These are phyloP conservation scores for Xylaria sp. DNA, from an alignment of 2,329 filamentous ascomycete genomes.

Conservation along the genomic window DNA sequence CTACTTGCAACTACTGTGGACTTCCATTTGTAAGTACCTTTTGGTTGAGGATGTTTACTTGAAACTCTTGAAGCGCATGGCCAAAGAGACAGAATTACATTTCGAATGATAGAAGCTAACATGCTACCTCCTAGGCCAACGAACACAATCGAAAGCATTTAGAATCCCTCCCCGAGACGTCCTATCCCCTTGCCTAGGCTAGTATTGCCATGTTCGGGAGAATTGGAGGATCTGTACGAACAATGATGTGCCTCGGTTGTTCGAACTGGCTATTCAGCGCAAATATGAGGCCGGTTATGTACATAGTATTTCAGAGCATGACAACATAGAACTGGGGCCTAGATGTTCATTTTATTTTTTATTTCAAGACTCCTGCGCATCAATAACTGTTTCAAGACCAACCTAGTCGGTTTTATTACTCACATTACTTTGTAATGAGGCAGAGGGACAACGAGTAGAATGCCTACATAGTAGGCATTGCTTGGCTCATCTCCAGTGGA, in stretches of 20 bases:
- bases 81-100: not conserved
- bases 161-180: slow-evolving; percentile 81
- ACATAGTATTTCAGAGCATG: slow-evolving; percentile 44
- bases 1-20: slow-evolving; percentile 91
- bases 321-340: slow-evolving; percentile 39
- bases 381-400: not conserved
- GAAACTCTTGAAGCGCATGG: not conserved
- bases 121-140: slow-evolving; percentile 73
- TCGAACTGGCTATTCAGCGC: slow-evolving; percentile 29
- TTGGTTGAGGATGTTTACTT: slow-evolving; percentile 16
- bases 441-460: not conserved
- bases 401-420: not conserved
- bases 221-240: slow-evolving; percentile 20
- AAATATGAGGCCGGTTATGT: slow-evolving; percentile 41
- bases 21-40: slow-evolving; percentile 81
- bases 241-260: slow-evolving; percentile 29
- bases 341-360: slow-evolving; percentile 28
- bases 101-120: slow-evolving; percentile 42
- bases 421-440: not conserved
- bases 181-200: slow-evolving; percentile 77
- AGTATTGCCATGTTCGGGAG: not conserved
- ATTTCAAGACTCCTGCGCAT: not conserved
- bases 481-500: slow-evolving; percentile 23
- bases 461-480: slow-evolving; percentile 9
- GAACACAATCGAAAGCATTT: slow-evolving; percentile 88